Evolutionary conservation across 441 rosid species (phyloP).

Genomic region (Theobroma grandiflorum): DNA sequence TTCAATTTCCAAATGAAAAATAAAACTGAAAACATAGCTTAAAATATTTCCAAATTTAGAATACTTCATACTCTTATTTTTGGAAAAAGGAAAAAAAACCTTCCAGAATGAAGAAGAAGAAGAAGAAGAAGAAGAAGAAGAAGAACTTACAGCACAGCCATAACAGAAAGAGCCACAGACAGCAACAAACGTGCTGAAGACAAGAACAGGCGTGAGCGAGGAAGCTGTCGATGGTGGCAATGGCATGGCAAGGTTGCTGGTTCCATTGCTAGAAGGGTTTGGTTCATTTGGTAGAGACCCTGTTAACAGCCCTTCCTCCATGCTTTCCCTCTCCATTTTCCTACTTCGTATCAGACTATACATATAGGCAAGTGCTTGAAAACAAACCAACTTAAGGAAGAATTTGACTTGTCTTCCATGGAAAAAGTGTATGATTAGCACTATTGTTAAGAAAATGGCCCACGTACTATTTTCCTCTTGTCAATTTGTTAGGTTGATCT

Average conservation of each 20-base stretch:
- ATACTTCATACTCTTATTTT: no score
- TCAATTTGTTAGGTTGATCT: no score
- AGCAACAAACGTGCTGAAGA: constrained; percentile 48
- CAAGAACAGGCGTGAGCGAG: constrained; percentile 35
- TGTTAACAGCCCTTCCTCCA: constrained; percentile 46
- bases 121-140: not conserved
- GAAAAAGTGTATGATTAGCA: no score
- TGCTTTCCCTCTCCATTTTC: constrained; percentile 18
- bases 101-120: not conserved
- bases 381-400: no score
- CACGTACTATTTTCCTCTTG: no score
- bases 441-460: no score
- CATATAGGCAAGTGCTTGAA: no score
- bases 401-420: no score
- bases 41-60: no score
- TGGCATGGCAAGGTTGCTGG: constrained; percentile 1
- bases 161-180: constrained; percentile 61
- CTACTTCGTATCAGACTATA: no score
- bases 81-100: not conserved
- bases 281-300: constrained; percentile 29
- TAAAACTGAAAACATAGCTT: no score
- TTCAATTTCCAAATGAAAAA: no score
- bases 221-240: constrained; percentile 12
- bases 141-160: constrained; percentile 64
- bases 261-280: not conserved